Base-by-base conservation (phyloP, 176 grass and related monocot genomes). In the Avena eriantha region DNA sequence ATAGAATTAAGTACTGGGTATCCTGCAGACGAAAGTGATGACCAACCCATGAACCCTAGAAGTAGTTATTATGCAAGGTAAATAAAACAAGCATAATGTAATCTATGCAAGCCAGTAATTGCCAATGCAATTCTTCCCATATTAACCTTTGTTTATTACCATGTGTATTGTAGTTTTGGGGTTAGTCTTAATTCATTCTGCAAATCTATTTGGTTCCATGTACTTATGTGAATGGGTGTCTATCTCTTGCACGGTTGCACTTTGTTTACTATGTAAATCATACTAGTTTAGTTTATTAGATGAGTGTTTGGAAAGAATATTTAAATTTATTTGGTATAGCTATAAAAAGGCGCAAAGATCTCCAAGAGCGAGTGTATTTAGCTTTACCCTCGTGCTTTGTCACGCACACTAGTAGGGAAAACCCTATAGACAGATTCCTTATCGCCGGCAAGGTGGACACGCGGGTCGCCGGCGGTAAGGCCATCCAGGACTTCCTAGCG, bases 11-110 rank as follows among this genome's bases (percentile, higher is more conserved):
- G 36, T 33, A 49, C 23, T 9, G 61, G 51, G 3, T 88, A 78
- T 65, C 41, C 54, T 79, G 15, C n/a, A 0, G 45, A 43, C 3
- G 75, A 84, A 45, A 45, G 31, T 43, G 76, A 73, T 7, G 53
- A 51, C 45, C 4, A 64, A 3, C 81, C 81, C 7, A 89, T 84
- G 67, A 89, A 89, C 34, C 87, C 87, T 64, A 26, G 45, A 29
- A 89, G 81, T n/a, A 41, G n/a, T 0, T 84, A 84, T 22, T 89
- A 88, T n/a, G 81, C 81, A 0, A 80, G 87, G 66, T 89, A 33
- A 83, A 0, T 34, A 45, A 16, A 82, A 1, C 17, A 57, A 10
- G 23, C 55, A 26, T 2, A 70, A 13, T 22, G 45, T 1, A 55
- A 53, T 47, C 4, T 26, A 2, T 51, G 35, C 2, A 22, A 77